phyloP scores from a whole-genome alignment of 1,284 basidiomycete species.

The Microbotryum lychnidis-dioicae region DNA sequence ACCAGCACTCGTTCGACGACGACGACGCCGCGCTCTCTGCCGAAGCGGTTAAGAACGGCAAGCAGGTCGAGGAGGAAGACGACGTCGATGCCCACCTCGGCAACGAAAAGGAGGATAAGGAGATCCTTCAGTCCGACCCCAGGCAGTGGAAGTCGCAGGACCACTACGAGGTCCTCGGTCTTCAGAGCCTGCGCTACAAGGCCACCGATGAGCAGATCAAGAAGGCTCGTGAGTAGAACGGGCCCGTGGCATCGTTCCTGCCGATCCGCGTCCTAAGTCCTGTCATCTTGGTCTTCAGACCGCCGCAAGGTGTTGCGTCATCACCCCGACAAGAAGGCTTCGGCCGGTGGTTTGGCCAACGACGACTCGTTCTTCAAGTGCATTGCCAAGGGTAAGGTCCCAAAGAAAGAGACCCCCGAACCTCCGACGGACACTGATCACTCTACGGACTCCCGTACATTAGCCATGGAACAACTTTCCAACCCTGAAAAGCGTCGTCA shows the following conservation, averaged over 20 bases:
- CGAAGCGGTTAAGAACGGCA: slow-evolving; percentile 49
- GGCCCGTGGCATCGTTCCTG: slow-evolving; percentile 8
- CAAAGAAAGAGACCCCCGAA: no score
- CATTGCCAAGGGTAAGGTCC: slow-evolving; percentile 65
- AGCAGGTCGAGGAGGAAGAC: slow-evolving; percentile 58
- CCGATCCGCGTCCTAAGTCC: slow-evolving; percentile 15
- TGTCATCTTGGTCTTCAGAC: slow-evolving; percentile 47
- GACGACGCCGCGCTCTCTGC: slow-evolving; percentile 58
- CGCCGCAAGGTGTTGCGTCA: slow-evolving; percentile 98
- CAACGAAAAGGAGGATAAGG: slow-evolving; percentile 74
- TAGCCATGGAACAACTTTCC: slow-evolving; percentile 67
- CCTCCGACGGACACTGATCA: no score
- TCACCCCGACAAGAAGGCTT: slow-evolving; percentile 97
- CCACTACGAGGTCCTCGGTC: slow-evolving; percentile 90
- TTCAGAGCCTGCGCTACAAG: slow-evolving; percentile 79
- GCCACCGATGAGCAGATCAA: slow-evolving; percentile 91
- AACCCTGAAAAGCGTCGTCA: slow-evolving; percentile 81
- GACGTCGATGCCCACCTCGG: slow-evolving; percentile 72
- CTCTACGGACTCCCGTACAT: background rate
- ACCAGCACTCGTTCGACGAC: slow-evolving; percentile 68
- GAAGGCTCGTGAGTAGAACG: slow-evolving; percentile 68
- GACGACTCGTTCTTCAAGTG: slow-evolving; percentile 99
- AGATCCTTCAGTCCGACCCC: slow-evolving; percentile 70
- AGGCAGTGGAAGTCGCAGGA: slow-evolving; percentile 99
- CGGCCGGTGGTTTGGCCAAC: slow-evolving; percentile 61